Evolutionary conservation across 495 filamentous ascomycete genomes (phyloP).

Genomic region (Pseudoneurospora amorphoporcata): DNA sequence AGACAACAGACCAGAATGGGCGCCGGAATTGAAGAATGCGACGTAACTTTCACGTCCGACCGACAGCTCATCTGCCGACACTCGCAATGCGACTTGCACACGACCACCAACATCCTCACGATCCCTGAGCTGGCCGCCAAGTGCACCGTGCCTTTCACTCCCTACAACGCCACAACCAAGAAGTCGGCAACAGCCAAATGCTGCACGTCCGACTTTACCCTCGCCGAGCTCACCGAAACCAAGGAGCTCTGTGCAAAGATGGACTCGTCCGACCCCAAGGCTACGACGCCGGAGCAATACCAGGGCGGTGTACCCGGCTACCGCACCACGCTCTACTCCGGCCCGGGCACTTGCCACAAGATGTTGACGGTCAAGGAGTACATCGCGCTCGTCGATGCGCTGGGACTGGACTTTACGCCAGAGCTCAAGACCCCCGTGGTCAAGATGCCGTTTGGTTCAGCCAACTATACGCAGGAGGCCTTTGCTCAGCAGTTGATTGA

Average conservation of each 20-base stretch:
- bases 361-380: conserved; percentile 42
- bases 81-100: conserved; percentile 53
- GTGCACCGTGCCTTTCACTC: conserved; percentile 49
- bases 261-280: conserved; percentile 45
- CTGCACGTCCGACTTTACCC: conserved; percentile 55
- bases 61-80: conserved; percentile 52
- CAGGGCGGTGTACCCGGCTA: conserved; percentile 42
- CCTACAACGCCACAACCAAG: conserved; percentile 25
- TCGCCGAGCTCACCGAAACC: conserved; percentile 47
- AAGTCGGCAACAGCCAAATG: conserved; percentile 40
- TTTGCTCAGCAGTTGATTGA: conserved; percentile 51
- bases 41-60: conserved; percentile 53
- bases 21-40: conserved; percentile 55
- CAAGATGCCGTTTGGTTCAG: conserved; percentile 45
- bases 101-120: conserved; percentile 51
- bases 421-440: conserved; percentile 52
- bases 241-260: conserved; percentile 52
- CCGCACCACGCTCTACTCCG: conserved; percentile 48
- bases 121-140: conserved; percentile 46
- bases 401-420: conserved; percentile 46
- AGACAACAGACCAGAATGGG: conserved; percentile 41
- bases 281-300: conserved; percentile 42
- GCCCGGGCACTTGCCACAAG: conserved; percentile 39
- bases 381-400: conserved; percentile 41
- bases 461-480: conserved; percentile 43